Evolutionary conservation across 805 yeast genomes (phyloP), one percentile per base, ranked within the genome.

Genomic region (Maudiozyma barnettii): DNA sequence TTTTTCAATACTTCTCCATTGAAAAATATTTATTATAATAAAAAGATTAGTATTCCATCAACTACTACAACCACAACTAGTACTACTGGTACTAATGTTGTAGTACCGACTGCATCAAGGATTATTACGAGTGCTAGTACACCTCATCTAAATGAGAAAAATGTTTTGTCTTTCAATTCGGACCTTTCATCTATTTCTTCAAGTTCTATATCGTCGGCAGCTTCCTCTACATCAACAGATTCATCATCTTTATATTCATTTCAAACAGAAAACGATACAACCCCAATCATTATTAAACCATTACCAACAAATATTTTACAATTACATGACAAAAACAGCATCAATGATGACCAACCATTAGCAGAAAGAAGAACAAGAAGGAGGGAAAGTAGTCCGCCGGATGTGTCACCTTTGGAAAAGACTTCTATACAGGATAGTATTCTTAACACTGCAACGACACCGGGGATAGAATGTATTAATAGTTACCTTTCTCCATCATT

Each of bases 1-100:
- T 64, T 61, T 48, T 64, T 52, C 45, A 63, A 64, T 42, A 54
- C 61, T 1, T 63, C 67, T 9, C 68, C 68, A 8, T 50, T 64
- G 45, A 64, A 61, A 39, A 62, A 64, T 48, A 44, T 60, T n/a
- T 62, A 55, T 47, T 62, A 60, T 44, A 54, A 59, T 43, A 53
- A 30, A 29, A 22, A 6, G 3, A 42, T 33, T 18, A 8, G 36
- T 22, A 14, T 13, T 31, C 8, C 12, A 18, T 5, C 39, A 18
- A 10, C 35, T 4, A 41, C 4, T 5, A n/a, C 18, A 4, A 33
- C 37, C 13, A n/a, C 37, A 33, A 33, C n/a, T n/a, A n/a, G n/a
- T n/a, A n/a, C n/a, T n/a, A n/a, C n/a, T n/a, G n/a, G n/a, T n/a
- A n/a, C n/a, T n/a, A n/a, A n/a, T n/a, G n/a, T n/a, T n/a, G n/a